Percentiles rank a stretch among this genome's conserved stretches.
Evolutionary conservation across 768 basidiomycete species (phyloP).

Genomic region (Lactarius hengduanensis): DNA sequence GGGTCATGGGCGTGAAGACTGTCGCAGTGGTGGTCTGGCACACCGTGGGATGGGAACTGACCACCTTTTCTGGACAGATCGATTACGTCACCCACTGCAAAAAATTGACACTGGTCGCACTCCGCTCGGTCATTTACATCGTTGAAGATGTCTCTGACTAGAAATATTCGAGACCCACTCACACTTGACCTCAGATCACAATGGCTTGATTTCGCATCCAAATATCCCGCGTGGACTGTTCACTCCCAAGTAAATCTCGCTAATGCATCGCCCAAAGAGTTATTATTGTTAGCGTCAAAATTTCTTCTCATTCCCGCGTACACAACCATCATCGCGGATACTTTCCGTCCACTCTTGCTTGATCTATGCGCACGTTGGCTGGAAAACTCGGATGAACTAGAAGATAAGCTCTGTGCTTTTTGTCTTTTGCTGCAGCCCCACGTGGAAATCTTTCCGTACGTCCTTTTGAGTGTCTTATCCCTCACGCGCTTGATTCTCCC

Average conservation of each 20-base stretch:
- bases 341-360: slow-evolving; percentile 74
- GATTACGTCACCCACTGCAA: not conserved
- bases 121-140: not conserved
- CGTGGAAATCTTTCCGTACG: slow-evolving; percentile 71
- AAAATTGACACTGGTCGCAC: not conserved
- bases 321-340: slow-evolving; percentile 57
- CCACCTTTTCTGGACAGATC: not conserved
- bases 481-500: slow-evolving; percentile 10
- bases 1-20: too few species aligned
- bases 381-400: slow-evolving; percentile 46
- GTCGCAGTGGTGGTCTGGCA: too few species aligned
- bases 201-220: slow-evolving; percentile 17
- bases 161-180: slow-evolving; percentile 20
- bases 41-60: not conserved
- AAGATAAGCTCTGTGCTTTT: slow-evolving; percentile 58
- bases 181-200: slow-evolving; percentile 14
- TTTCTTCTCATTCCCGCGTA: slow-evolving; percentile 60
- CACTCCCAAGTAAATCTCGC: not conserved
- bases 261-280: slow-evolving; percentile 7
- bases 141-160: slow-evolving; percentile 9
- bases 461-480: slow-evolving; percentile 28
- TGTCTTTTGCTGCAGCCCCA: slow-evolving; percentile 64
- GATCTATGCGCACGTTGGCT: slow-evolving; percentile 86
- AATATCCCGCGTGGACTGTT: slow-evolving; percentile 4
- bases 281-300: slow-evolving; percentile 48